A percentile compares a stretch with the other conserved stretches of the same genome.
Evolutionary conservation across 768 basidiomycete species (phyloP).

Genomic region (Pleurotus pulmonarius): DNA sequence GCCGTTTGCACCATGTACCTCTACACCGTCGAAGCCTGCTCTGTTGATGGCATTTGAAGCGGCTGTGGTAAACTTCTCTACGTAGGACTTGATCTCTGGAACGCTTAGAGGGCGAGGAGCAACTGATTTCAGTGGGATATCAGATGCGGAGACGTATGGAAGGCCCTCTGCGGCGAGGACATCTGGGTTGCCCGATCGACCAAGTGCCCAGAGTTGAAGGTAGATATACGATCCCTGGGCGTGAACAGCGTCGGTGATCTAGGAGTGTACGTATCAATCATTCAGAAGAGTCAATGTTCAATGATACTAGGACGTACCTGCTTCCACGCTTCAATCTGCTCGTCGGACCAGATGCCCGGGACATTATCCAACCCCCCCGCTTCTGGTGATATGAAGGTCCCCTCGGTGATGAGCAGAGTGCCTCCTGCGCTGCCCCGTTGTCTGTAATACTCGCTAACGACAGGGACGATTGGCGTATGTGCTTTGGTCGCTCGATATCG

Average conservation of each 20-base stretch:
- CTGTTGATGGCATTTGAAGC: constrained; percentile 34
- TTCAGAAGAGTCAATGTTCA: not conserved
- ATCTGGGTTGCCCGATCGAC: constrained; percentile 32
- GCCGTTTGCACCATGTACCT: constrained; percentile 31
- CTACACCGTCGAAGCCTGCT: constrained; percentile 57
- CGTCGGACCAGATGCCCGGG: constrained; percentile 43
- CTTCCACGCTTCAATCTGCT: constrained; percentile 52
- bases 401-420: constrained; percentile 56
- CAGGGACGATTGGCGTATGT: constrained; percentile 16
- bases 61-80: constrained; percentile 33
- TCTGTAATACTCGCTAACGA: constrained; percentile 41
- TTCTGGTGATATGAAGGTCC: constrained; percentile 43
- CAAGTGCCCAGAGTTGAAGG: constrained; percentile 57
- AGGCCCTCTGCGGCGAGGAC: constrained; percentile 33
- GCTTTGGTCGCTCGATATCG: not conserved
- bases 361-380: constrained; percentile 46
- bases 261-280: not conserved
- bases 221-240: constrained; percentile 43
- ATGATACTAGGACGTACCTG: constrained; percentile 27
- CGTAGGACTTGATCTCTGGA: constrained; percentile 34
- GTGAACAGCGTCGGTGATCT: constrained; percentile 60
- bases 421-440: constrained; percentile 46
- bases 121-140: constrained; percentile 16
- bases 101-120: constrained; percentile 27
- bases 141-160: constrained; percentile 29